These are phyloP conservation scores for Zarea fungicola DNA, from an alignment of 2,329 filamentous ascomycete species.

Conservation along the genomic window DNA sequence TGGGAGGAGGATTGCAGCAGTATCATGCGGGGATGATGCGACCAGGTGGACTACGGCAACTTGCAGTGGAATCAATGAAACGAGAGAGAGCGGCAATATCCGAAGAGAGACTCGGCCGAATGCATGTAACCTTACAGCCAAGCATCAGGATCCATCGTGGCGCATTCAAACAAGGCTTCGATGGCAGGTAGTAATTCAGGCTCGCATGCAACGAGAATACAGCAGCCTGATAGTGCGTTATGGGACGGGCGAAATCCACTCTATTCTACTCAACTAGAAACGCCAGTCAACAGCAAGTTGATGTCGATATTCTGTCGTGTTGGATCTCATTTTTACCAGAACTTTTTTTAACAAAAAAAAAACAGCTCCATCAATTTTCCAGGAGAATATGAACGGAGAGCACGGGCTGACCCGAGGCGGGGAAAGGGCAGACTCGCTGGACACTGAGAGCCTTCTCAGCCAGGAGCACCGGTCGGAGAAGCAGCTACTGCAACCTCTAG, in stretches of 20 bases:
- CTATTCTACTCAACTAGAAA: no score
- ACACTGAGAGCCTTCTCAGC: slow-evolving; percentile 7
- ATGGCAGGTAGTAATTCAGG: neutral
- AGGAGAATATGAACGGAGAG: neutral
- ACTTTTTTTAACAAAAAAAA: no score
- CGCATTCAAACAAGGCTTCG: neutral
- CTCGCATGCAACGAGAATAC: neutral
- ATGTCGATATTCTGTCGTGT: neutral
- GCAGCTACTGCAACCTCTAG: neutral
- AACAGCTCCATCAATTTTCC: no score
- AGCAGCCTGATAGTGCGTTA: neutral
- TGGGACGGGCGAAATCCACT: neutral
- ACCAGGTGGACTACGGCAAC: no score
- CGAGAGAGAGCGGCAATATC: no score
- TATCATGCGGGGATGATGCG: no score
- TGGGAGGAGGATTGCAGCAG: no score
- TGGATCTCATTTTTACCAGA: no score
- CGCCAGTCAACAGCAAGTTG: no score
- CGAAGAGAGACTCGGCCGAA: no score
- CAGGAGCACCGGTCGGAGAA: neutral
- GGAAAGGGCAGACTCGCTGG: neutral
- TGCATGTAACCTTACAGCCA: neutral
- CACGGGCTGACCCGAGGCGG: neutral
- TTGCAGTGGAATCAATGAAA: no score
- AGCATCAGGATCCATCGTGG: neutral